These are phyloP conservation scores for Sutorius australiensis DNA, from an alignment of 768 basidiomycete species.

Conservation along the genomic window DNA sequence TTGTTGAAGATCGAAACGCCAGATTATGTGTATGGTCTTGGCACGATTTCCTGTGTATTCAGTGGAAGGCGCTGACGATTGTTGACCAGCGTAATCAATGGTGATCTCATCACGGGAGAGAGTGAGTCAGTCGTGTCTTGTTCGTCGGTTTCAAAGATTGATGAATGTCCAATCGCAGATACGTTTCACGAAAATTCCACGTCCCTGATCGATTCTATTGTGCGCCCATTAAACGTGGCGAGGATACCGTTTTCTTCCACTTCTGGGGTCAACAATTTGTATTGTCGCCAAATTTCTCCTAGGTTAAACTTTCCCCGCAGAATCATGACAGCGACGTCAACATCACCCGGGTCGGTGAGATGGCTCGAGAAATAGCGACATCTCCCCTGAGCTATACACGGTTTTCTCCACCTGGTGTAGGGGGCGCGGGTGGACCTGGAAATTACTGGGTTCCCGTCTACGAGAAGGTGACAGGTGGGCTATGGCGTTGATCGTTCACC, in stretches of 20 bases:
- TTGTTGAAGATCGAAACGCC: slow-evolving; percentile 58
- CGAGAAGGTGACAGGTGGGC: slow-evolving; percentile 31
- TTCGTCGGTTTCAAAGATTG: neutral
- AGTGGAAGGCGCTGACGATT: neutral
- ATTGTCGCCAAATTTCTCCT: neutral
- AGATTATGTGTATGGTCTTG: slow-evolving; percentile 57
- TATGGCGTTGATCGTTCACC: neutral
- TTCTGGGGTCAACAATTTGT: slow-evolving; percentile 51
- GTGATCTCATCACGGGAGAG: slow-evolving; percentile 72
- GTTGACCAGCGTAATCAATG: slow-evolving; percentile 56
- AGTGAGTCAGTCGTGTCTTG: neutral
- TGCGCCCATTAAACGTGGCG: slow-evolving; percentile 54
- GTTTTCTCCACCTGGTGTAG: slow-evolving; percentile 54
- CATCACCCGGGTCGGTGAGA: slow-evolving; percentile 67
- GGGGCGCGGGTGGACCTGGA: slow-evolving; percentile 59
- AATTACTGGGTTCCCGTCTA: slow-evolving; percentile 80
- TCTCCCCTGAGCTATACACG: slow-evolving; percentile 63
- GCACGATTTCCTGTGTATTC: neutral
- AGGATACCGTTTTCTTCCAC: slow-evolving; percentile 64
- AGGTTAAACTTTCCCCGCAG: slow-evolving; percentile 30
- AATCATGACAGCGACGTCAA: slow-evolving; percentile 74
- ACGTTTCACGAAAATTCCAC: slow-evolving; percentile 69
- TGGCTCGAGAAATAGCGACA: slow-evolving; percentile 54
- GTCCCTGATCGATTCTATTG: slow-evolving; percentile 57
- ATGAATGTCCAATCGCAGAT: slow-evolving; percentile 35